These are phyloP conservation scores for Globisporangium emineosum DNA, from an alignment of 352 stramenopile species.

Conservation along the genomic window DNA sequence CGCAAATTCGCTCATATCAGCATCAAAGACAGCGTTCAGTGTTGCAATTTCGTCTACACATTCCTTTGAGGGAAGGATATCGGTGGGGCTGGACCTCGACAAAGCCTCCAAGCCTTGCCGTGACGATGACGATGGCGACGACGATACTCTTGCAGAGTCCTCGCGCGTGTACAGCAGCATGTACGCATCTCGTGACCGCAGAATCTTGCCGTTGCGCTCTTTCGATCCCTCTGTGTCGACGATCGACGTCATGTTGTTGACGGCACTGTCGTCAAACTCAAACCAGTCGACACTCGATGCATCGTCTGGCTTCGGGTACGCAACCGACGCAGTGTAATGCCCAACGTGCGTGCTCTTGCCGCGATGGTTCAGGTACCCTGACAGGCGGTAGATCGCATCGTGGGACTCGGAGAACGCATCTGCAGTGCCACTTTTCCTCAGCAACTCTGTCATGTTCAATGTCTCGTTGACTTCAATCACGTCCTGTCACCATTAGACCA, in stretches of 20 bases:
- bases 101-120: background rate
- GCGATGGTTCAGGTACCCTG: slow-evolving; percentile 78
- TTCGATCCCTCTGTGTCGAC: slow-evolving; percentile 36
- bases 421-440: slow-evolving; percentile 39
- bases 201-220: slow-evolving; percentile 50
- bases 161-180: slow-evolving; percentile 82
- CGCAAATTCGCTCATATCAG: slow-evolving; percentile 44
- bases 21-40: slow-evolving; percentile 50
- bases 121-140: background rate
- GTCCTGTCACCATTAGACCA: slow-evolving; percentile 48
- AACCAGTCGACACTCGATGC: slow-evolving; percentile 49
- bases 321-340: slow-evolving; percentile 84
- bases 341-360: slow-evolving; percentile 79
- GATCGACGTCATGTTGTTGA: slow-evolving; percentile 45
- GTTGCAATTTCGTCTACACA: slow-evolving; percentile 45
- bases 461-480: slow-evolving; percentile 79
- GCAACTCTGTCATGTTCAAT: slow-evolving; percentile 74
- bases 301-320: slow-evolving; percentile 36
- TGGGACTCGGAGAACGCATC: slow-evolving; percentile 31
- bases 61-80: slow-evolving; percentile 25
- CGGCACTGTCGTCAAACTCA: slow-evolving; percentile 80
- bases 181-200: slow-evolving; percentile 79
- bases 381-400: slow-evolving; percentile 67
- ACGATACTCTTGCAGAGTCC: slow-evolving; percentile 10
- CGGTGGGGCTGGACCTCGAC: background rate